phyloP scores from a whole-genome alignment of 768 basidiomycete species.

The Collybia sp. region DNA sequence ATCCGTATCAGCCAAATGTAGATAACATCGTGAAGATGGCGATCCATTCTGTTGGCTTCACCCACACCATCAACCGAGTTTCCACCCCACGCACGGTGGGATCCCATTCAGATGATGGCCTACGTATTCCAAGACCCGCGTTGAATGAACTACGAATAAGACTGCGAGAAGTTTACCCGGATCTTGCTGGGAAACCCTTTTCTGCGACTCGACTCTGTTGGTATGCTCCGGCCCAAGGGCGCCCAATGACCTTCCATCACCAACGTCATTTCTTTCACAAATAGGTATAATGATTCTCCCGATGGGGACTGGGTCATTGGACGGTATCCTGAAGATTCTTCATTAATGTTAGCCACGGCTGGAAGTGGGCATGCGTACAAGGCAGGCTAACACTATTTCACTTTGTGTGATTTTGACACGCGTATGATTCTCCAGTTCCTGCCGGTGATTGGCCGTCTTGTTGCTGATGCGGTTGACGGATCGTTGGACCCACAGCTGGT shows the following conservation, averaged over 20 bases:
- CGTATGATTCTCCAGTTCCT: conserved; percentile 59
- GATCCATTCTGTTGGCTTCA: conserved; percentile 73
- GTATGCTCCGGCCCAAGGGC: conserved; percentile 18
- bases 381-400: conserved; percentile 30
- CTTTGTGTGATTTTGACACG: neutral
- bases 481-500: neutral
- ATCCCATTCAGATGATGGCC: conserved; percentile 52
- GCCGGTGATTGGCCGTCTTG: conserved; percentile 75
- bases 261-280: neutral
- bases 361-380: conserved; percentile 91
- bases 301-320: conserved; percentile 92
- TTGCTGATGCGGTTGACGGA: conserved; percentile 68
- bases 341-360: conserved; percentile 77
- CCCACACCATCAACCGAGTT: conserved; percentile 38
- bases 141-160: conserved; percentile 45
- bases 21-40: conserved; percentile 73
- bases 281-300: conserved; percentile 85
- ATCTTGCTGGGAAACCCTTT: conserved; percentile 70
- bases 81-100: conserved; percentile 77
- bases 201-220: conserved; percentile 80
- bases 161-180: conserved; percentile 65
- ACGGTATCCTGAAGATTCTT: conserved; percentile 48
- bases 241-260: neutral
- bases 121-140: conserved; percentile 60
- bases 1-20: conserved; percentile 53